Conservation (phyloP, 306 rosid species). For the Amphicarpaea edgeworthii region DNA sequence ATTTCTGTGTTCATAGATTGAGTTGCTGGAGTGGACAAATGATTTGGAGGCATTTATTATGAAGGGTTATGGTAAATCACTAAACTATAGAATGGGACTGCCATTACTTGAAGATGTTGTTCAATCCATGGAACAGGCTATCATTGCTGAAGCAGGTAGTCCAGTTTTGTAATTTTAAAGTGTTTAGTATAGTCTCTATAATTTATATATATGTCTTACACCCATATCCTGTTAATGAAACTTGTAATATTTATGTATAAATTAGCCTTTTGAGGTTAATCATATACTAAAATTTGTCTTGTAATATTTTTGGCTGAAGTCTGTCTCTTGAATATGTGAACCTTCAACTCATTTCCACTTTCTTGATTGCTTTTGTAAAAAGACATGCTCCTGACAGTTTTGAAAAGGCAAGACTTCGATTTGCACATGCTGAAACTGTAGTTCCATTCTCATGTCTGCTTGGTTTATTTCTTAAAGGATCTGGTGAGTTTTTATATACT, state of each 20-base stretch:
- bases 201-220: background rate
- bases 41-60: conserved; percentile 76
- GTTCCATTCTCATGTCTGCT: too few species aligned
- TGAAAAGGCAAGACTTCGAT: too few species aligned
- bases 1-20: conserved; percentile 53
- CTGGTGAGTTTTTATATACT: too few species aligned
- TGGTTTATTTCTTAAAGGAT: too few species aligned
- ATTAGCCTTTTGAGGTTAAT: conserved; percentile 26
- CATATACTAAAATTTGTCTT: background rate
- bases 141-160: conserved; percentile 77
- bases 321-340: too few species aligned
- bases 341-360: too few species aligned
- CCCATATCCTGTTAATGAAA: conserved; percentile 14
- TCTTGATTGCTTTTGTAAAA: too few species aligned
- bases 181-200: background rate
- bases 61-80: conserved; percentile 89
- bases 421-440: too few species aligned
- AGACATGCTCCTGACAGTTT: too few species aligned
- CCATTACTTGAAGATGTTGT: conserved; percentile 83
- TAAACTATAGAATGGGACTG: conserved; percentile 87
- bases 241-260: conserved; percentile 15
- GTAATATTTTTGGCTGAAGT: too few species aligned
- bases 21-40: conserved; percentile 89
- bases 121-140: conserved; percentile 81
- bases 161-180: conserved; percentile 14